A percentile compares a stretch with the other conserved stretches of the same genome.
Conservation (phyloP, 441 rosid species). For the Adansonia madagascariensis region DNA sequence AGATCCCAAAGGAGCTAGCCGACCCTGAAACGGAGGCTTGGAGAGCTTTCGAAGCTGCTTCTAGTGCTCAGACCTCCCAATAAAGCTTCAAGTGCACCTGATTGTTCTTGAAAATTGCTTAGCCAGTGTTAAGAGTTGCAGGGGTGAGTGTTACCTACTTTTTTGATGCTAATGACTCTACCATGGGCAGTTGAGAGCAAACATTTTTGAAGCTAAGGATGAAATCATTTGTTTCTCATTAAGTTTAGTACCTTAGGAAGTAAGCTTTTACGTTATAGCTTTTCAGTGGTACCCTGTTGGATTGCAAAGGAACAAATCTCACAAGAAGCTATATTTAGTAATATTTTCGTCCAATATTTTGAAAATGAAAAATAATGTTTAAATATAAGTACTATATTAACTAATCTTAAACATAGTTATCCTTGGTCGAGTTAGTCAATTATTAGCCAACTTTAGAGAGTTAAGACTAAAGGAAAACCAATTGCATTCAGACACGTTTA, state of each 20-base stretch:
- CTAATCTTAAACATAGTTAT: too few relatives aligned
- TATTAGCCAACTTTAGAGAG: too few relatives aligned
- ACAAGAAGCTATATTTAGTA: too few relatives aligned
- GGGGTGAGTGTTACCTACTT: background rate
- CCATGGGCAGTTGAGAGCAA: background rate
- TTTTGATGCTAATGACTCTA: background rate
- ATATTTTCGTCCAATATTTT: too few relatives aligned
- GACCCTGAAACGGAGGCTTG: conserved; percentile 69
- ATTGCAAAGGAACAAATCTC: background rate
- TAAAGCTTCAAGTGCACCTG: background rate
- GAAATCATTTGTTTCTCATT: conserved; percentile 20
- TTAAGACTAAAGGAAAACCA: too few relatives aligned
- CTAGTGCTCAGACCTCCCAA: conserved; percentile 25
- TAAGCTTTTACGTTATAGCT: background rate
- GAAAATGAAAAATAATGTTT: too few relatives aligned
- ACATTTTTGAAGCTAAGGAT: conserved; percentile 22
- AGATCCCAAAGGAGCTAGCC: conserved; percentile 80
- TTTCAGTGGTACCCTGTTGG: background rate
- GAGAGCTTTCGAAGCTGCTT: conserved; percentile 59
- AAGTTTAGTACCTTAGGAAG: background rate
- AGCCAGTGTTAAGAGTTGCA: background rate
- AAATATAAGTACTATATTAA: too few relatives aligned
- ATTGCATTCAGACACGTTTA: too few relatives aligned
- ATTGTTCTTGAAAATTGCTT: conserved; percentile 7
- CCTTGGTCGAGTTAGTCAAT: too few relatives aligned